Evolutionary conservation across 495 filamentous ascomycete genomes (phyloP).

Genomic region (Chaetomium tenue): DNA sequence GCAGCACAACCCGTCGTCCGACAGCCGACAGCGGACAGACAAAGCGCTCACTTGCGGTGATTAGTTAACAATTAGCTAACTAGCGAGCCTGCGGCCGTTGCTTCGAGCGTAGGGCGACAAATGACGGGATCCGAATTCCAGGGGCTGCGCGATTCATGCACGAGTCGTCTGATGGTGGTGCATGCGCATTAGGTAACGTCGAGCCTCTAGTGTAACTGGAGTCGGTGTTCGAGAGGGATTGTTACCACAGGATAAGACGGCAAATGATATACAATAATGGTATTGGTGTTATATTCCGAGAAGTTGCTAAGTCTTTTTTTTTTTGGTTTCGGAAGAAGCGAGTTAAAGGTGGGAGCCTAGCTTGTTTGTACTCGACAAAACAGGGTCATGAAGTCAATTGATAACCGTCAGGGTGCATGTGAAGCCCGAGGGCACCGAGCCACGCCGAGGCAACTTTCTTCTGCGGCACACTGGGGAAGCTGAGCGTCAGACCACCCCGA

Average conservation of each 20-base stretch:
- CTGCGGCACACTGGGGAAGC: not conserved
- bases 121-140: constrained; percentile 11
- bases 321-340: not conserved
- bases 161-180: constrained; percentile 23
- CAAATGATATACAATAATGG: not conserved
- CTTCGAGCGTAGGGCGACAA: constrained; percentile 7
- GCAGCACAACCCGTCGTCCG: constrained; percentile 21
- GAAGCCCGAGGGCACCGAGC: constrained; percentile 29
- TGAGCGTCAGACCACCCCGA: constrained; percentile 7
- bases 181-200: constrained; percentile 17
- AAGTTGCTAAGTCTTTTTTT: not conserved
- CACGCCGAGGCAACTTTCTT: constrained; percentile 25
- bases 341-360: not conserved
- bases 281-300: not conserved
- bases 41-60: not conserved
- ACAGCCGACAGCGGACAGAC: constrained; percentile 24
- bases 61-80: not conserved
- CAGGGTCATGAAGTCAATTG: constrained; percentile 17
- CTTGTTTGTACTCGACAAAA: constrained; percentile 4
- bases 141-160: constrained; percentile 24
- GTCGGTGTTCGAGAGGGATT: not conserved
- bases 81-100: constrained; percentile 13
- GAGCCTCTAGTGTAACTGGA: not conserved
- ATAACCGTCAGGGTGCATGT: constrained; percentile 24
- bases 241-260: not conserved